Evolutionary conservation across 1,139 yeast genomes (phyloP), one percentile per base, ranked within the genome.

Genomic region (Debaryomyces singareniensis): DNA sequence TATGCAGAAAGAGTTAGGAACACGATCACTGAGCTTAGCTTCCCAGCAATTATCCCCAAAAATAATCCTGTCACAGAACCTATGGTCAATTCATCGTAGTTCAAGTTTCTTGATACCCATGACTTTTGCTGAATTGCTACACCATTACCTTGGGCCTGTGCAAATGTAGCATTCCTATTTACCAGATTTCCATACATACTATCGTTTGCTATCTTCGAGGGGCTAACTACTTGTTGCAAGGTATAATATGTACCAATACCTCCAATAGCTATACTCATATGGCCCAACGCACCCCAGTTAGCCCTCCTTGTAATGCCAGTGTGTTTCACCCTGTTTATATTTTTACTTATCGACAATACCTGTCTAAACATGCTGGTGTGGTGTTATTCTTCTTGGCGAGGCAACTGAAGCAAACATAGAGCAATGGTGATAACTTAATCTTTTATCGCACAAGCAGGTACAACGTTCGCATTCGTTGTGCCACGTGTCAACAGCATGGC

Each of bases 11-110:
- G 61, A 1, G 76, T 52, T 30, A 76, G 45, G 24, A 74, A 62
- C 27, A 77, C 76, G 28, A 81, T 58, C 16, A 77, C 65, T 20
- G 75, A 65, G 35, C 80, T 70, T 35, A 81, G 58, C 47, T 78
- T 78, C n/a, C 89, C 87, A 13, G 73, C 65, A 15, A 80, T 58
- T 26, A 74, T 61, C 1, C 91, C 91, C 30, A 74, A 44, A 28
- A 75, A 62, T 34, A 79, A 56, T 0, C 91, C 91, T 5, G 76
- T 61, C 41, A 80, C 63, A 3, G 84, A 76, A 4, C 91, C 91
- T 35, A 78, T 55, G 11, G 86, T 70, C 44, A 81, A 59, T 46
- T 81, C 84, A 44, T 74, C 72, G 48, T 81, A 81, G 49, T 76
- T 70, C 35, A 76, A 50, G 34, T 50, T 57, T 0, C 68, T 63